These are phyloP conservation scores for Metarhizium guizhouense DNA, from an alignment of 2,329 filamentous ascomycete genomes.

Conservation along the genomic window DNA sequence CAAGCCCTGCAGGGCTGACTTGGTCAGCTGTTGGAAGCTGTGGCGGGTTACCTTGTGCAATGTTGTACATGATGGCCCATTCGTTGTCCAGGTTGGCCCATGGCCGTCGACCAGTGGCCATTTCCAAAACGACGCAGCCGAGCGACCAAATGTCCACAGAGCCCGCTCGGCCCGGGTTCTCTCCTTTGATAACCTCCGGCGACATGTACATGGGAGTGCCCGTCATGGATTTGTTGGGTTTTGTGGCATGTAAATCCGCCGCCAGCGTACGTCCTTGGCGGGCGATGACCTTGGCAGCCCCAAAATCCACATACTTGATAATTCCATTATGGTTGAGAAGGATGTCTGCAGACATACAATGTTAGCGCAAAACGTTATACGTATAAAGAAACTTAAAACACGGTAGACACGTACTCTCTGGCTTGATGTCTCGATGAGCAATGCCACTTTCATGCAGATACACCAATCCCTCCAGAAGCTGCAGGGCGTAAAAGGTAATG, in stretches of 20 bases:
- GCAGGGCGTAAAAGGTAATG: conserved; percentile 91
- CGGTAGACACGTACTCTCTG: conserved; percentile 65
- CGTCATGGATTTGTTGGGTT: conserved; percentile 84
- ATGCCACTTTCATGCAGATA: conserved; percentile 91
- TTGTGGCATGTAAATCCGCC: conserved; percentile 45
- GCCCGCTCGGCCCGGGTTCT: conserved; percentile 69
- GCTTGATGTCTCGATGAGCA: conserved; percentile 95
- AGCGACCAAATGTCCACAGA: conserved; percentile 94
- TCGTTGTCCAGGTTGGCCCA: conserved; percentile 97
- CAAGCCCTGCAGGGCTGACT: conserved; percentile 72
- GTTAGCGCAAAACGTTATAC: conserved; percentile 9
- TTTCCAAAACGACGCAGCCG: conserved; percentile 92
- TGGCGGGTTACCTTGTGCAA: conserved; percentile 90
- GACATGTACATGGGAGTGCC: conserved; percentile 99
- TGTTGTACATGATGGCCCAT: conserved; percentile 99
- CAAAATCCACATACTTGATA: conserved; percentile 98
- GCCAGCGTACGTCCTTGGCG: conserved; percentile 83
- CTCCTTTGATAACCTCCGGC: conserved; percentile 92
- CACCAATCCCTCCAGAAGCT: conserved; percentile 85
- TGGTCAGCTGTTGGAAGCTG: conserved; percentile 76
- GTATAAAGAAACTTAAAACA: neutral
- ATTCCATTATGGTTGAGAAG: conserved; percentile 95
- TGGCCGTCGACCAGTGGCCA: conserved; percentile 88
- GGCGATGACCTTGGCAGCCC: conserved; percentile 93
- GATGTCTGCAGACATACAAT: conserved; percentile 52